Base-by-base conservation (phyloP, 306 rosid species). In the Mimosa bimucronata region DNA sequence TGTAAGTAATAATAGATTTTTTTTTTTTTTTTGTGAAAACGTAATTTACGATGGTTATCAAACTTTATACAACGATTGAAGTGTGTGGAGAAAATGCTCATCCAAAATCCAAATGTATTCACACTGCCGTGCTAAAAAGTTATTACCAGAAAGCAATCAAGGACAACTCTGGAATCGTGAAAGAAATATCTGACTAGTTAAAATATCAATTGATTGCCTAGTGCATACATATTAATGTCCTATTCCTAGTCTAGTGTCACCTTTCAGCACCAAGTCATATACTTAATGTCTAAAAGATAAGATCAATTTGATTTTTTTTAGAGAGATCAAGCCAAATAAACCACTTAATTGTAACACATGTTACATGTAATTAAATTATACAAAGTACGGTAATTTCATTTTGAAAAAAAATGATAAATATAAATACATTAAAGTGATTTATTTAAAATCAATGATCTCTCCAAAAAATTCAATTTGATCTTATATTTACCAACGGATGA, bases 171-270 rank as follows among this genome's bases (percentile, higher is more conserved):
- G 26, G 52, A 15, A 67, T 30, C 38, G 28, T 38, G 9, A n/a
- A 1, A 25, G 21, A 9, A 38, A 38, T 11, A 3, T 9, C 64
- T 23, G 28, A 1, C 2, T 57, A 9, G 19, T 38, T 67, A 67
- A 23, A 67, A 38, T 40, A 19, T 66, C 18, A 67, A 40, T 13
- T 4, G 46, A 41, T 69, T 23, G 34, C 19, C 4, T 40, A 41
- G 41, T 23, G 34, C 19, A 13, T 67, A 21, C 52, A 13, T 42
- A 42, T 42, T 21, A 21, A 23, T 69, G 18, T 3, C 18, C 34
- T 68, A 42, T 29, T 29, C 45, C 79, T 71, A 58, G 37, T 78
- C 52, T 48, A 45, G 29, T 50, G 41, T 28, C 64, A 58, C 45
- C 44, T 64, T 80, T 68, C 18, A 60, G 65, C 57, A 53, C 73